These are phyloP conservation scores for Dichotomocladium elegans DNA, from an alignment of 371 early-diverging fungal species.

Conservation along the genomic window DNA sequence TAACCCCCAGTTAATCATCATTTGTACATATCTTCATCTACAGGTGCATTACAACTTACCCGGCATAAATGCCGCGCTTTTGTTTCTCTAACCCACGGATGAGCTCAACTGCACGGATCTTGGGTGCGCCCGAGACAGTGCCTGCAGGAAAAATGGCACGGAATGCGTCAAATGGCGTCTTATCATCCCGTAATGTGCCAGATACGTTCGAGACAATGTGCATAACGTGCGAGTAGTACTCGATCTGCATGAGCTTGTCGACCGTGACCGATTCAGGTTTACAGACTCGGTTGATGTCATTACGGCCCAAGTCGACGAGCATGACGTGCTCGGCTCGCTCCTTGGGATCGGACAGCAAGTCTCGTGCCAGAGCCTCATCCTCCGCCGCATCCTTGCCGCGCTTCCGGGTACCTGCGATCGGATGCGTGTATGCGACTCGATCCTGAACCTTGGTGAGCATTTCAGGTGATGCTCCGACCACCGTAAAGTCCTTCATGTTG, in stretches of 20 bases:
- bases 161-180: constrained; percentile 93
- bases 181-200: constrained; percentile 81
- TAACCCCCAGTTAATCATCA: neutral
- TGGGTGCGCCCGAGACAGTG: constrained; percentile 96
- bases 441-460: constrained; percentile 93
- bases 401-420: constrained; percentile 95
- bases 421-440: constrained; percentile 82
- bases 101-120: constrained; percentile 93
- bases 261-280: constrained; percentile 88
- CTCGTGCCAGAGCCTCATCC: constrained; percentile 81
- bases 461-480: constrained; percentile 98
- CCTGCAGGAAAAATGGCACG: constrained; percentile 97
- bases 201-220: constrained; percentile 95
- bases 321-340: constrained; percentile 96
- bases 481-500: constrained; percentile 83
- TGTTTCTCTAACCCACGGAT: constrained; percentile 87
- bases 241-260: constrained; percentile 94
- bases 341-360: constrained; percentile 84
- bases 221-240: constrained; percentile 96
- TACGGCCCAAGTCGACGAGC: constrained; percentile 97
- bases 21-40: neutral
- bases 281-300: constrained; percentile 95
- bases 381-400: constrained; percentile 82
- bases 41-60: constrained; percentile 28
- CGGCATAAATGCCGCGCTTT: constrained; percentile 95